Conservation (phyloP, 2,329 filamentous ascomycete genomes). For the Calonectria hawksworthii region DNA sequence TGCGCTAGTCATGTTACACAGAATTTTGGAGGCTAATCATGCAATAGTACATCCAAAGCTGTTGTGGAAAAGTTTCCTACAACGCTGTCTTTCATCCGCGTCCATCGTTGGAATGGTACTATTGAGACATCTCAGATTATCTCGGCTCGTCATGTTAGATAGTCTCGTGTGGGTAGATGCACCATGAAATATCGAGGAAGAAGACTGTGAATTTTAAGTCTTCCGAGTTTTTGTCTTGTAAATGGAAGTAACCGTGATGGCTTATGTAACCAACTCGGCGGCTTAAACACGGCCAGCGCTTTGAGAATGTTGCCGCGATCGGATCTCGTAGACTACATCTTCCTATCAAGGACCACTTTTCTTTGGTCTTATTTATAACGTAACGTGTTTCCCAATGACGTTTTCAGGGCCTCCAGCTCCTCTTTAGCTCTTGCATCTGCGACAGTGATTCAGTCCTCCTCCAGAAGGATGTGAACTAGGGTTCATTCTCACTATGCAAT, state of each 20-base stretch:
- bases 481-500: neutral
- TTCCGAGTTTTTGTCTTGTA: neutral
- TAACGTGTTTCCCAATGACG: neutral
- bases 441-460: too few relatives aligned
- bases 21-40: neutral
- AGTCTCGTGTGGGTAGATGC: neutral
- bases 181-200: neutral
- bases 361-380: neutral
- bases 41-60: neutral
- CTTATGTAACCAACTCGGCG: neutral
- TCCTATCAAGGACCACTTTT: neutral
- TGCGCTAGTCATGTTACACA: neutral
- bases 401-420: neutral
- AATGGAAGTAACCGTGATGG: neutral
- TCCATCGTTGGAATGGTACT: neutral
- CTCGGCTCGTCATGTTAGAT: neutral
- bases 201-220: neutral
- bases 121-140: neutral
- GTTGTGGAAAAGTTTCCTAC: neutral
- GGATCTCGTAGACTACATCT: neutral
- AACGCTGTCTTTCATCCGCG: neutral
- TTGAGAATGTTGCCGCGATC: neutral
- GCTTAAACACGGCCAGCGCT: too few relatives aligned
- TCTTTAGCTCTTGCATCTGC: too few relatives aligned
- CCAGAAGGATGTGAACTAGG: too few relatives aligned